These are phyloP conservation scores for Suillus subluteus DNA, from an alignment of 768 basidiomycete genomes.

Conservation along the genomic window DNA sequence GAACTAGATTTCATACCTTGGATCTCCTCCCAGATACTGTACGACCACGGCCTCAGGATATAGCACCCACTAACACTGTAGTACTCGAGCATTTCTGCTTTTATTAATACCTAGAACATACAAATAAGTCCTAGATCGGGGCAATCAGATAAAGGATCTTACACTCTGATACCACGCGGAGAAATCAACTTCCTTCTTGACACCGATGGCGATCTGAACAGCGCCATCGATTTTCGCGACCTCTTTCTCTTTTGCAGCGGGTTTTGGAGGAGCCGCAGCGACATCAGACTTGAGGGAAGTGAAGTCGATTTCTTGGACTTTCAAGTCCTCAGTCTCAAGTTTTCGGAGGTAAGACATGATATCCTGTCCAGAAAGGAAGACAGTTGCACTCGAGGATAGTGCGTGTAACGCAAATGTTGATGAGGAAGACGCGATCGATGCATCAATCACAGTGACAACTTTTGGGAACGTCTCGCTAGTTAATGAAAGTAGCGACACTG, in stretches of 20 bases:
- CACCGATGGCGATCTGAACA: conserved; percentile 90
- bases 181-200: conserved; percentile 96
- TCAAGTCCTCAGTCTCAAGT: conserved; percentile 67
- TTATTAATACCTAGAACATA: conserved; percentile 80
- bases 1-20: conserved; percentile 58
- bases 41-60: conserved; percentile 97
- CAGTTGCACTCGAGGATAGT: conserved; percentile 65
- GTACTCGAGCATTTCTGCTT: conserved; percentile 99
- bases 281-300: conserved; percentile 55
- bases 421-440: conserved; percentile 64
- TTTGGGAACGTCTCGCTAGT: conserved; percentile 66
- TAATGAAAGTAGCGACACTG: conserved; percentile 85
- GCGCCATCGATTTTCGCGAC: conserved; percentile 85
- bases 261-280: conserved; percentile 36
- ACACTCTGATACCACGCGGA: conserved; percentile 93
- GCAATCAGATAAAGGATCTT: conserved; percentile 25
- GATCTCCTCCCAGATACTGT: conserved; percentile 95
- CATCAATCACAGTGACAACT: conserved; percentile 76
- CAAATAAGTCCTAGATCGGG: conserved; percentile 14
- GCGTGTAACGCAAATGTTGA: conserved; percentile 78
- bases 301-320: conserved; percentile 78
- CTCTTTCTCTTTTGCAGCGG: conserved; percentile 61
- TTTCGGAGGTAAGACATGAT: conserved; percentile 70
- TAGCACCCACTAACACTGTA: conserved; percentile 99
- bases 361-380: conserved; percentile 81